Base-by-base conservation (phyloP, 108 stramenopile genomes). In the Nitzschia sp. region DNA sequence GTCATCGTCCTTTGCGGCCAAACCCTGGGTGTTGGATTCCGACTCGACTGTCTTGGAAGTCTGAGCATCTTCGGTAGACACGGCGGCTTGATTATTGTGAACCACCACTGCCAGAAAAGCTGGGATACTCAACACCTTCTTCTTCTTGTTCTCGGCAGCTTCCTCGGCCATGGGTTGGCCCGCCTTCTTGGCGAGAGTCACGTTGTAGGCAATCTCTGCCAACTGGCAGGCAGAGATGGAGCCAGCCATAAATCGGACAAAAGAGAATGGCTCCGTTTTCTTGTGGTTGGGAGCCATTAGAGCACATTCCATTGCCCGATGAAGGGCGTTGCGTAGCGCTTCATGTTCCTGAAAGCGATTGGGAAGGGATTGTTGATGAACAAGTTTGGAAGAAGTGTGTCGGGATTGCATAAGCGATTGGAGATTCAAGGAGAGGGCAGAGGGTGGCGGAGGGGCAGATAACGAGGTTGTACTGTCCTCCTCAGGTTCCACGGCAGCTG, bases 51-150 rank as follows among this genome's bases (percentile, higher is more conserved):
- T 5, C 29, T 34, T 34, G 29, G 29, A 34, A 5, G 53, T 10
- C 9, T 51, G 0, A 3, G 15, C 14, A 37, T 51, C 42, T 2
- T 26, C 19, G 12, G 52, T 58, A 44, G 46, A 24, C 20, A 52
- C 37, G 10, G 19, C 65, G 3, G 11, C 29, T 63, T 62, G 79
- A 71, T 81, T 85, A 69, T 63, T 57, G 26, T 79, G 58, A 6
- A 90, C 84, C 0, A 83, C 54, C 11, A 75, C 80, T 2, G 86
- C 87, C 40, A 93, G 29, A 66, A 86, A 93, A 10, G 86, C 89
- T 10, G 89, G 86, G 10, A 89, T 79, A 0, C 71, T 65, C 0
- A 51, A n/a, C 87, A 87, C 90, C 53, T 87, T 85, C 26, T 88
- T 74, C 52, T 71, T 59, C 60, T 93, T 90, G 48, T 70, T 26